Evolutionary conservation across 169 alveolate species (phyloP).

Genomic region (Toxoplasma gondii): DNA sequence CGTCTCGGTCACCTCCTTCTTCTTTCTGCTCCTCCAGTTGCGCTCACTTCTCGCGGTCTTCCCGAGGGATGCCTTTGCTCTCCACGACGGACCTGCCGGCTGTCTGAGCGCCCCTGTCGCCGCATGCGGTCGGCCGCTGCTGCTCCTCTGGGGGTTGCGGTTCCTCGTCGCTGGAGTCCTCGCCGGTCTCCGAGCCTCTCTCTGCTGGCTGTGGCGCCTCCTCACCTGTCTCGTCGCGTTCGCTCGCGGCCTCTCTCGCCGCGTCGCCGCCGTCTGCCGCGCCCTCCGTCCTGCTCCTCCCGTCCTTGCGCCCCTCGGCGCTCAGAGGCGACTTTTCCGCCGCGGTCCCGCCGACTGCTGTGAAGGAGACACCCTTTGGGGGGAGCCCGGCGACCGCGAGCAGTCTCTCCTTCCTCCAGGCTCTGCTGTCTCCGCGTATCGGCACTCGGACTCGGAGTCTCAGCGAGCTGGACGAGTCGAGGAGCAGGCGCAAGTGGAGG

Average conservation of each 20-base stretch:
- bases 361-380: background rate
- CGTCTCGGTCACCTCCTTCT: background rate
- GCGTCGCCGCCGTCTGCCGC: background rate
- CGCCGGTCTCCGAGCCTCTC: background rate
- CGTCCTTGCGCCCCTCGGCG: background rate
- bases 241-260: too few species aligned
- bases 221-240: background rate
- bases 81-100: constrained; percentile 5
- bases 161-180: background rate
- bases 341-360: background rate
- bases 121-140: background rate
- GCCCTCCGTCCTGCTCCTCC: background rate
- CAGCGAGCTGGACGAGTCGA: background rate
- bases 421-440: background rate
- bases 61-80: background rate
- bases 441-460: too few species aligned
- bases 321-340: background rate
- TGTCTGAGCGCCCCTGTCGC: background rate
- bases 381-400: background rate
- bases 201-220: background rate
- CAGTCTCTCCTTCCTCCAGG: background rate
- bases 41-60: background rate
- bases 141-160: background rate
- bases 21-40: background rate
- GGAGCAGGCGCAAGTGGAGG: background rate